Base-by-base conservation (phyloP, 257 asterid species). In the Leonotis leonurus region DNA sequence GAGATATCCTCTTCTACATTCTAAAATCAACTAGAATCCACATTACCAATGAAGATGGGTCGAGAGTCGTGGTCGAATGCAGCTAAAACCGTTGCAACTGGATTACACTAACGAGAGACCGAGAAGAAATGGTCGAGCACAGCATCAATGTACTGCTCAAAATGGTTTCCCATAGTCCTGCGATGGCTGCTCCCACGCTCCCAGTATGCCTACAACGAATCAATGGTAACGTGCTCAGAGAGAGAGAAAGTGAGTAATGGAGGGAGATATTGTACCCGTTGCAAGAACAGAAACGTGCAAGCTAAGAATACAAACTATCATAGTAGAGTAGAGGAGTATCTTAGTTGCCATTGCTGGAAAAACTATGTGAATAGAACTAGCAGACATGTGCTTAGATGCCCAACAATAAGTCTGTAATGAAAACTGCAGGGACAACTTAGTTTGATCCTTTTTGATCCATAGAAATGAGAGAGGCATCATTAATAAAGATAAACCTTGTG, bases 171-270 rank as follows among this genome's bases (percentile, higher is more conserved):
- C 81, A 3, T 74, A 84, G 44, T 87, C 88, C 58, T 78, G 88
- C 0, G 79, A n/a, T 26, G 89, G 88, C 80, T 78, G 90, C 82
- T 84, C 92, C 92, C 89, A 82, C 36, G 64, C 60, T 74, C 87
- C 71, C 75, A 84, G 58, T 39, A 78, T 77, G 73, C 95, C 95
- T 83, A 45, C 73, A 82, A 43, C 26, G 73, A 63, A 69, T 43
- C 26, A 61, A 70, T 39, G 35, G 17, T 33, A 62, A 48, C n/a
- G 32, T 20, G 62, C 6, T 53, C 25, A 58, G 53, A 25, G 35
- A 21, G 64, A 41, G 63, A 45, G 53, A 25, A 22, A 13, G 37
- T 41, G 45, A 16, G 27, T 9, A n/a, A 13, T 25, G 46, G 12
- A 27, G 33, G 6, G 33, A 27, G 33, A 27, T 41, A 30, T 50